phyloP scores from a whole-genome alignment of 2,329 filamentous ascomycete species.

The Aspergillus nomiae region DNA sequence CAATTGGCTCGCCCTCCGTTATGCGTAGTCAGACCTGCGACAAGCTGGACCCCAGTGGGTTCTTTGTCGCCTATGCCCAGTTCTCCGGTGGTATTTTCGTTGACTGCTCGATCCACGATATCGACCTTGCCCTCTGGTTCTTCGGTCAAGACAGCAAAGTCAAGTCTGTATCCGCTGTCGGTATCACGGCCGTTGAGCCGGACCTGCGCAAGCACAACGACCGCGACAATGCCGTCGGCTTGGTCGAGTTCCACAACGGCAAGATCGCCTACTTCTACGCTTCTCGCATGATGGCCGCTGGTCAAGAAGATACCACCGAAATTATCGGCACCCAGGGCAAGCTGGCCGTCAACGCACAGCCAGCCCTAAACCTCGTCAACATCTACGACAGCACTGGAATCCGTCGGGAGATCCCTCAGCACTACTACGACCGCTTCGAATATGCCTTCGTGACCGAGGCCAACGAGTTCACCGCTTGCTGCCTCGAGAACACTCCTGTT shows the following conservation, averaged over 20 bases:
- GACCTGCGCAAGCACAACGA: constrained; percentile 61
- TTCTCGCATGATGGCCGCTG: constrained; percentile 67
- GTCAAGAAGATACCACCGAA: constrained; percentile 68
- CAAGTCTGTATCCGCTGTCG: constrained; percentile 59
- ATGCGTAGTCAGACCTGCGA: constrained; percentile 69
- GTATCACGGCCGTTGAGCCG: constrained; percentile 62
- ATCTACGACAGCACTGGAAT: constrained; percentile 58
- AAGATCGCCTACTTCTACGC: constrained; percentile 67
- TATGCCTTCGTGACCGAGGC: constrained; percentile 66
- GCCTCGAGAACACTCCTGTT: constrained; percentile 57
- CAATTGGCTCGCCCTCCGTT: constrained; percentile 62
- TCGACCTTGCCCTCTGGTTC: constrained; percentile 67
- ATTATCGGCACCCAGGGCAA: constrained; percentile 69
- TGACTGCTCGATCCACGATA: constrained; percentile 71
- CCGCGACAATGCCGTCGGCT: constrained; percentile 63
- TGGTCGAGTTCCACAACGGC: constrained; percentile 66
- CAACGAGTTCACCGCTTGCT: constrained; percentile 63
- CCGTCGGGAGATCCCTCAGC: constrained; percentile 60
- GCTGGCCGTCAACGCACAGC: constrained; percentile 62
- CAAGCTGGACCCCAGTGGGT: constrained; percentile 64
- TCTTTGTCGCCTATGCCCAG: constrained; percentile 68
- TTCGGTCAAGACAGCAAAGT: constrained; percentile 58
- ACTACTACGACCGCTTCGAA: constrained; percentile 67
- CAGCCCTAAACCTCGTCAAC: constrained; percentile 58
- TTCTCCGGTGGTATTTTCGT: constrained; percentile 70